Conservation (phyloP, 73 alveolate species). For the Symbiodinium pilosum region DNA sequence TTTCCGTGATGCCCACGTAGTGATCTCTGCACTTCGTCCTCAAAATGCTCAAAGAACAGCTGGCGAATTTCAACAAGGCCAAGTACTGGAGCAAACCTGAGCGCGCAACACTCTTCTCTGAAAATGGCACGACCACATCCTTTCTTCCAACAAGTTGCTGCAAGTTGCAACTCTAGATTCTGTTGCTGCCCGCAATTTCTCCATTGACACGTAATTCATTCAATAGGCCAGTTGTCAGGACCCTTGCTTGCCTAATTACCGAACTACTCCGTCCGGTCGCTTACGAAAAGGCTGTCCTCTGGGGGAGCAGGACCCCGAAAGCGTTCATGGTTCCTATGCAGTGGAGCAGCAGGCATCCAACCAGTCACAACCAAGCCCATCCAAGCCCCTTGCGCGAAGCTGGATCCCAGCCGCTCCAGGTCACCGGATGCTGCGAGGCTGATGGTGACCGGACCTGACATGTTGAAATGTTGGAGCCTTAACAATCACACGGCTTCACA, state of each 20-base stretch:
- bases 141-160: too few relatives aligned
- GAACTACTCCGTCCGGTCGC: too few relatives aligned
- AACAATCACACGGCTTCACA: background rate
- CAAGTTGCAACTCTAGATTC: too few relatives aligned
- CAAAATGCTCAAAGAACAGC: too few relatives aligned
- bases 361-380: too few relatives aligned
- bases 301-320: conserved; percentile 50
- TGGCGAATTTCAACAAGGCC: background rate
- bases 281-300: conserved; percentile 34
- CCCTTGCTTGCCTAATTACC: too few relatives aligned
- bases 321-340: conserved; percentile 69
- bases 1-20: conserved; percentile 9
- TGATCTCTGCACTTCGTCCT: conserved; percentile 25
- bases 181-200: too few relatives aligned
- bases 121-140: conserved; percentile 47
- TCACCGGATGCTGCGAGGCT: conserved; percentile 72
- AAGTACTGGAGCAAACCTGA: too few relatives aligned
- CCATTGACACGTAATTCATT: too few relatives aligned
- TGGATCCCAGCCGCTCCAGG: conserved; percentile 57
- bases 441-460: conserved; percentile 53
- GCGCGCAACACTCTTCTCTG: conserved; percentile 56
- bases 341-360: too few relatives aligned
- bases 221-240: too few relatives aligned
- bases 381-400: conserved; percentile 30
- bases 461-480: background rate